phyloP scores from a whole-genome alignment of 768 basidiomycete genomes.

The Pisolithus orientalis region DNA sequence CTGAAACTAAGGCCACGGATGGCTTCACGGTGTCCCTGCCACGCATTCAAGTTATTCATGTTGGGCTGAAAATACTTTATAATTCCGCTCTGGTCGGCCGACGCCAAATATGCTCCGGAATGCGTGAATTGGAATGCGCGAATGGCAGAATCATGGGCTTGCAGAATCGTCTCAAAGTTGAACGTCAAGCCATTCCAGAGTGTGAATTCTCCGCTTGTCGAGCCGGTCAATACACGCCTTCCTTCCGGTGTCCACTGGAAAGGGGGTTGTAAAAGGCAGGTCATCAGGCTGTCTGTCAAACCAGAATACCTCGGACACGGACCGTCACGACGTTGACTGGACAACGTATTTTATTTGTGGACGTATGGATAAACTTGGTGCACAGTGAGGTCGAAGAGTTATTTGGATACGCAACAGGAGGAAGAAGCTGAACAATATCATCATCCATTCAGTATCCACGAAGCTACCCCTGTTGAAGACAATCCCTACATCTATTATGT shows the following conservation, averaged over 20 bases:
- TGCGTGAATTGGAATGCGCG: constrained; percentile 88
- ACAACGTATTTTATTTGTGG: constrained; percentile 97
- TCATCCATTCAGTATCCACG: constrained; percentile 22
- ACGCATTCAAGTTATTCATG: constrained; percentile 96
- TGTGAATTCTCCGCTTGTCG: constrained; percentile 96
- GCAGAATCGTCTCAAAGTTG: constrained; percentile 99
- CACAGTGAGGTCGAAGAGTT: constrained; percentile 92
- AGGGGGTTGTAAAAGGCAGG: neutral
- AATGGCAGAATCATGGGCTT: constrained; percentile 94
- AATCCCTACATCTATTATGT: constrained; percentile 75
- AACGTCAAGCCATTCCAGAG: constrained; percentile 99
- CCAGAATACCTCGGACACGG: constrained; percentile 27
- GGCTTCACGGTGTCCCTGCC: constrained; percentile 91
- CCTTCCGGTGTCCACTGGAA: constrained; percentile 95
- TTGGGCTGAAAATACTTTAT: constrained; percentile 99
- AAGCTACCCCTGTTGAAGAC: constrained; percentile 8
- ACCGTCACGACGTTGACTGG: constrained; percentile 95
- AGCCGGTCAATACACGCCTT: constrained; percentile 87
- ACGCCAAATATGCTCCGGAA: constrained; percentile 88
- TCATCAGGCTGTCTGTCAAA: neutral
- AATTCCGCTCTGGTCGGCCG: constrained; percentile 86
- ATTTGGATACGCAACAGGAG: constrained; percentile 85
- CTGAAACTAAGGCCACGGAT: constrained; percentile 89
- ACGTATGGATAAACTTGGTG: constrained; percentile 96
- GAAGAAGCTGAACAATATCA: constrained; percentile 62